A percentile compares a stretch with the other conserved stretches of the same genome.
Conservation (phyloP, 1,284 basidiomycete genomes). For the Puccinia novopanici region DNA sequence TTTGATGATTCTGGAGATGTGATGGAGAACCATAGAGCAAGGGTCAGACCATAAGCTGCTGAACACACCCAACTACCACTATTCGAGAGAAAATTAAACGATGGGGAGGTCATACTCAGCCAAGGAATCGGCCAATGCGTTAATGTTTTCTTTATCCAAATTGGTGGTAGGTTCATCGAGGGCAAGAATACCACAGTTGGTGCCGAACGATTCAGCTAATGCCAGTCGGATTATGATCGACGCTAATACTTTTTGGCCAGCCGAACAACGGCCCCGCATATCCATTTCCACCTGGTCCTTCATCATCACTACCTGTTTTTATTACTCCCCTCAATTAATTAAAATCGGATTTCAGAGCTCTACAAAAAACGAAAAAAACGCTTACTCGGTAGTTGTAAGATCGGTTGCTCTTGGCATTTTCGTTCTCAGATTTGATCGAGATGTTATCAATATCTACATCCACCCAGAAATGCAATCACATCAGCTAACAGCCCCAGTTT, state of each 20-base stretch:
- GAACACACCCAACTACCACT: not conserved
- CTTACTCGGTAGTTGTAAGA: constrained; percentile 97
- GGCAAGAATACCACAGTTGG: constrained; percentile 95
- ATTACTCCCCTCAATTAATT: not conserved
- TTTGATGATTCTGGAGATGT: constrained; percentile 74
- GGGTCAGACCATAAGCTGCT: not conserved
- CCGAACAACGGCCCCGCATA: constrained; percentile 97
- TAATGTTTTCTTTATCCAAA: constrained; percentile 92
- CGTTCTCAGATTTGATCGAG: constrained; percentile 88
- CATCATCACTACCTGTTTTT: constrained; percentile 83
- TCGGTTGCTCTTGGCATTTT: constrained; percentile 73
- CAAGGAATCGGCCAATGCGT: constrained; percentile 84
- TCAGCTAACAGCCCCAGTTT: not conserved
- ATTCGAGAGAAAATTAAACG: not conserved
- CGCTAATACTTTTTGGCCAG: constrained; percentile 97
- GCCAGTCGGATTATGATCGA: constrained; percentile 99
- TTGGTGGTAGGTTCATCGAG: constrained; percentile 98
- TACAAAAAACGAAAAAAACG: constrained; percentile 50
- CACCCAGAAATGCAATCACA: not conserved
- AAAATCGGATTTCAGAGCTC: not conserved
- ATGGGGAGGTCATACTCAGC: constrained; percentile 66
- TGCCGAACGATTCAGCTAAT: constrained; percentile 92
- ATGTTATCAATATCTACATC: constrained; percentile 90
- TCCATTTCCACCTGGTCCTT: constrained; percentile 99
- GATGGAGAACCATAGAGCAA: not conserved